Base-by-base conservation (phyloP, 1,284 basidiomycete species). In the Malassezia sp. region DNA sequence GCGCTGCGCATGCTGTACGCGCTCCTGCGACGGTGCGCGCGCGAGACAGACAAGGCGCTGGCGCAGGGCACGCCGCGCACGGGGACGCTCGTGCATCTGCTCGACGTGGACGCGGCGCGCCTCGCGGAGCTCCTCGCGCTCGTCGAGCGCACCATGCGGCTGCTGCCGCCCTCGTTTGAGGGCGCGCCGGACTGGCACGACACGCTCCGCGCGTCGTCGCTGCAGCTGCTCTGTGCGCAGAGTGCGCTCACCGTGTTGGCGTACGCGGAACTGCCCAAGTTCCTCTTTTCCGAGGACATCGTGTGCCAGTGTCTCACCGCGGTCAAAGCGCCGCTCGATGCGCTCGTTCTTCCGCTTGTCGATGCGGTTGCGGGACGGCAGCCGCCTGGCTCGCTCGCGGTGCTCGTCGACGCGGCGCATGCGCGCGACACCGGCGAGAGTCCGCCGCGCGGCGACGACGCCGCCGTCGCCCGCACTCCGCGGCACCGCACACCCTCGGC, bases 221-320 rank as follows among this genome's bases (percentile, higher is more conserved):
- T 54, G 48, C 33, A n/a, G 2, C 76, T 85, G 3, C 59, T 84
- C 7, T 85, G 85, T 4, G 84, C 85, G 0, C 83, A 89, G 60
- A 86, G 84, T 57, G 82, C 79, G 52, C 76, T 93, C 47, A 78
- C 80, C 0, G 71, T 91, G 6, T 75, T 93, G 12, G 78, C 79
- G 0, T 81, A 80, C 27, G 84, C 88, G 53, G 76, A 81, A 21
- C 72, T 91, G 37, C 79, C 84, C 3, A 61, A 63, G 86, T 84
- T 73, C 86, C 26, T 91, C 85, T 45, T 60, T 67, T 91, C 89
- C 0, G 90, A 96, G 67, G 90, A 96, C 66, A 74, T 89, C 11
- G 82, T 96, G 46, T 81, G 80, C 0, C 74, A 78, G 0, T 88
- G 86, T 63, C 75, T 95, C 7, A 75, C 74, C 29, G 75, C 80